Base-by-base conservation (phyloP, 805 yeast species). In the Cyberlindnera mrakii region DNA sequence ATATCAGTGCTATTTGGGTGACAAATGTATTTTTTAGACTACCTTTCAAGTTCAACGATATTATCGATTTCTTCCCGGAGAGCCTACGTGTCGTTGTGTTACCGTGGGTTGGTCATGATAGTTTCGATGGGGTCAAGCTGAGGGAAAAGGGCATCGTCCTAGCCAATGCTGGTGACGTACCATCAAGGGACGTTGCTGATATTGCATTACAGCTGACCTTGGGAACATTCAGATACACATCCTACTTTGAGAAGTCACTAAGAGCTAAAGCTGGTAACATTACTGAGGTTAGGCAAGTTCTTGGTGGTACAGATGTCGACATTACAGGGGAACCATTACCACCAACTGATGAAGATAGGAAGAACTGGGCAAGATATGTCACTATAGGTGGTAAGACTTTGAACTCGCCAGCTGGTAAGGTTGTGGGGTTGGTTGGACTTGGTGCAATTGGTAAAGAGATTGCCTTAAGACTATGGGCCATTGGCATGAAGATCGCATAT, bases 131-230 rank as follows among this genome's bases (percentile, higher is more conserved):
- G 1, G 46, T 49, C 9, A 67, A 57, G 11, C 59, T 82, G 63
- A 60, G 65, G 25, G 66, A 63, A 30, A 67, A 71, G 31, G 73
- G 72, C 13, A 75, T 85, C 23, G 54, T 64, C 7, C 66, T 85
- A 46, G 76, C 85, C 46, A 82, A 85, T 55, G 80, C 79, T 43
- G 75, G 85, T 46, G 64, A 74, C 10, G 65, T 69, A 33, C 78
- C 83, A 0, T 77, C 85, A 1, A 76, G 70, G 33, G 82, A 84
- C 14, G 95, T 85, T 23, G 85, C 90, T 3, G 95, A 85, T 49
- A 64, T 80, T 45, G 91, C 82, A 3, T 63, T 83, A 36, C 72
- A 66, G 54, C 69, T 80, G 50, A 65, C 84, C 0, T 58, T 85
- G 44, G 71, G 78, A 32, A 72, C 78, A 18, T 82, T 81, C 65